These are phyloP conservation scores for Fagus sylvatica DNA, from an alignment of 306 rosid genomes.

Conservation along the genomic window DNA sequence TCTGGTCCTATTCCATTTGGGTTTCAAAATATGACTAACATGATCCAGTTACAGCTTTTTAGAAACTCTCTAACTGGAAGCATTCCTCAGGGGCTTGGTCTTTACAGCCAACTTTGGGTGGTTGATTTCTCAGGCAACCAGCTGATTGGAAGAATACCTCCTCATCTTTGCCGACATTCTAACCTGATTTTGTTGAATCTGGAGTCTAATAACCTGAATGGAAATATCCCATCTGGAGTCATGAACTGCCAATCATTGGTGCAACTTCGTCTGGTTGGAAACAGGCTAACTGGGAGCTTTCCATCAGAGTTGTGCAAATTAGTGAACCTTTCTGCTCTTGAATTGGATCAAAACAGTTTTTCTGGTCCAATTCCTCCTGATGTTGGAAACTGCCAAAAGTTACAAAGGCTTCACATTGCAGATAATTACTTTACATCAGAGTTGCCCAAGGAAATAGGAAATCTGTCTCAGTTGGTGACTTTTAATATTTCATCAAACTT, in stretches of 20 bases:
- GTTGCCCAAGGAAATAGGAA: slow-evolving; percentile 85
- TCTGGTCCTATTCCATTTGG: slow-evolving; percentile 73
- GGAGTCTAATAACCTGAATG: slow-evolving; percentile 57
- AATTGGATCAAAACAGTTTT: slow-evolving; percentile 74
- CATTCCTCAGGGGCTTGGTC: slow-evolving; percentile 76
- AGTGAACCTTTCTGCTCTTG: slow-evolving; percentile 67
- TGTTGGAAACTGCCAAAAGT: slow-evolving; percentile 56
- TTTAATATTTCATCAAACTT: slow-evolving; percentile 81
- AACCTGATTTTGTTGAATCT: slow-evolving; percentile 65
- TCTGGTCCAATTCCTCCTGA: slow-evolving; percentile 72
- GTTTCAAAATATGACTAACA: slow-evolving; percentile 55
- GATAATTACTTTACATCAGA: slow-evolving; percentile 66
- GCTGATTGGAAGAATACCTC: slow-evolving; percentile 74
- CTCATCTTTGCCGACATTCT: slow-evolving; percentile 67
- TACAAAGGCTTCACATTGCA: slow-evolving; percentile 93
- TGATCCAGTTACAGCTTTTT: slow-evolving; percentile 82
- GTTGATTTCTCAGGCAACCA: slow-evolving; percentile 78
- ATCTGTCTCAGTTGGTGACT: slow-evolving; percentile 76
- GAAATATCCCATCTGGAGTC: slow-evolving; percentile 68
- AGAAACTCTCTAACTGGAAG: slow-evolving; percentile 70
- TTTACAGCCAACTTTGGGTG: slow-evolving; percentile 79
- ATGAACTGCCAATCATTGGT: slow-evolving; percentile 62
- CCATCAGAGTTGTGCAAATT: slow-evolving; percentile 75
- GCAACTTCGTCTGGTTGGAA: slow-evolving; percentile 65
- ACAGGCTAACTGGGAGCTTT: slow-evolving; percentile 74